These are phyloP conservation scores for Gossypium aridum DNA, from an alignment of 441 rosid species.

Conservation along the genomic window DNA sequence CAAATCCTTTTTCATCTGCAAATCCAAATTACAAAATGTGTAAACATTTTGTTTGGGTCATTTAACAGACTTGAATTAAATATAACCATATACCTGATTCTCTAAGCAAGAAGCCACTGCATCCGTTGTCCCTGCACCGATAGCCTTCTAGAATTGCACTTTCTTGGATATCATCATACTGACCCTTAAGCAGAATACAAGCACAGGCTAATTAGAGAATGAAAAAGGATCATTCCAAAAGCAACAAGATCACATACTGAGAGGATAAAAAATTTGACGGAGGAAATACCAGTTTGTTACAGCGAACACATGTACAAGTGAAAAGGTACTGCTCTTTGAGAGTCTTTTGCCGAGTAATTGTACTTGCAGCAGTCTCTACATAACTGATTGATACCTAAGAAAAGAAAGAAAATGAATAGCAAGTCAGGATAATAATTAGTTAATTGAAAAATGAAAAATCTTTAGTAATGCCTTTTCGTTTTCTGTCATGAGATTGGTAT, in stretches of 20 bases:
- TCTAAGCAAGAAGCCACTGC: slow-evolving; percentile 78
- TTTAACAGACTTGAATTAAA: slow-evolving; percentile 7
- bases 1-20: slow-evolving; percentile 71
- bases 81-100: slow-evolving; percentile 50
- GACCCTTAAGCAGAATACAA: slow-evolving; percentile 46
- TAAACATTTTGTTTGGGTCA: not conserved
- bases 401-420: slow-evolving; percentile 2
- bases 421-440: not conserved
- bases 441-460: not conserved
- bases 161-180: slow-evolving; percentile 62
- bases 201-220: slow-evolving; percentile 9
- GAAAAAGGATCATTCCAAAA: not conserved
- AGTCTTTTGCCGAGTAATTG: slow-evolving; percentile 74
- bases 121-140: slow-evolving; percentile 55
- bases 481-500: not conserved
- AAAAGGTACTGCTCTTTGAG: slow-evolving; percentile 87
- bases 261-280: not conserved
- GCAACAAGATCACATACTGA: not conserved
- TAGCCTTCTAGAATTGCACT: slow-evolving; percentile 93
- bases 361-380: slow-evolving; percentile 94
- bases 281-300: slow-evolving; percentile 59
- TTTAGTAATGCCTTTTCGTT: not conserved
- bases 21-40: slow-evolving; percentile 14
- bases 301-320: slow-evolving; percentile 62
- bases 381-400: slow-evolving; percentile 73